These are phyloP conservation scores for Halophytophthora polymorphica DNA, from an alignment of 352 stramenopile species.

Conservation along the genomic window DNA sequence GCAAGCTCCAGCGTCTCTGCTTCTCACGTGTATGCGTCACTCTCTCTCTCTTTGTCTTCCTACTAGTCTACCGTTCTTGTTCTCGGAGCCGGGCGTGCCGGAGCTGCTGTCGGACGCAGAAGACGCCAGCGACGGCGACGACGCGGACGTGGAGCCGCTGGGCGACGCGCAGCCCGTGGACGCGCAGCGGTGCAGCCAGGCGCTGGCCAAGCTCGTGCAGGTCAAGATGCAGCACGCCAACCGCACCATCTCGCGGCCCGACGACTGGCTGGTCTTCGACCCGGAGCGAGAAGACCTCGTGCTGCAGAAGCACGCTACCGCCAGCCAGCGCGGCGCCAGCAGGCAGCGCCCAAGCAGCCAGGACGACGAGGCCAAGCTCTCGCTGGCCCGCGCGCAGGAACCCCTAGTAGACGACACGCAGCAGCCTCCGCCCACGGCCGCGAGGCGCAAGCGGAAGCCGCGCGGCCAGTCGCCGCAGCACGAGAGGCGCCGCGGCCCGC, in stretches of 20 bases:
- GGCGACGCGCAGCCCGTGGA: conserved; percentile 21
- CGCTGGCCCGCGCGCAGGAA: conserved; percentile 18
- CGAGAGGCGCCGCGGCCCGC: too few species aligned
- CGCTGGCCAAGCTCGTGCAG: conserved; percentile 56
- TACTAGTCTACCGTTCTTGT: conserved; percentile 62
- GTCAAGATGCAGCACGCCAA: conserved; percentile 58
- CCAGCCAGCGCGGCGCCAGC: conserved; percentile 6
- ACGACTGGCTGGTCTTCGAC: conserved; percentile 79
- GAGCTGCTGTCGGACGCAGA: conserved; percentile 56
- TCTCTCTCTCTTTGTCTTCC: too few species aligned
- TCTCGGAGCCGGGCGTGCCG: conserved; percentile 49
- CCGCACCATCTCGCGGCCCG: conserved; percentile 45
- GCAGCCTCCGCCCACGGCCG: neutral
- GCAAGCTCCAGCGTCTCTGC: too few species aligned
- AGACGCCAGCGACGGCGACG: conserved; percentile 15
- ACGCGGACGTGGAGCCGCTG: conserved; percentile 18
- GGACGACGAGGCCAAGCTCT: conserved; percentile 11
- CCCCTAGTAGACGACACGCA: conserved; percentile 19
- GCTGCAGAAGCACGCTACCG: conserved; percentile 38
- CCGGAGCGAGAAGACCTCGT: conserved; percentile 56
- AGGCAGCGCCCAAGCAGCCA: conserved; percentile 10
- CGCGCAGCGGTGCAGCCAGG: conserved; percentile 32
- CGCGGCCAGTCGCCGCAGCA: conserved; percentile 2
- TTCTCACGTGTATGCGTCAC: too few species aligned
- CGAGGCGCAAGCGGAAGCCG: conserved; percentile 2